These are phyloP conservation scores for Fusarium albidum DNA, from an alignment of 2,329 filamentous ascomycete species.

Conservation along the genomic window DNA sequence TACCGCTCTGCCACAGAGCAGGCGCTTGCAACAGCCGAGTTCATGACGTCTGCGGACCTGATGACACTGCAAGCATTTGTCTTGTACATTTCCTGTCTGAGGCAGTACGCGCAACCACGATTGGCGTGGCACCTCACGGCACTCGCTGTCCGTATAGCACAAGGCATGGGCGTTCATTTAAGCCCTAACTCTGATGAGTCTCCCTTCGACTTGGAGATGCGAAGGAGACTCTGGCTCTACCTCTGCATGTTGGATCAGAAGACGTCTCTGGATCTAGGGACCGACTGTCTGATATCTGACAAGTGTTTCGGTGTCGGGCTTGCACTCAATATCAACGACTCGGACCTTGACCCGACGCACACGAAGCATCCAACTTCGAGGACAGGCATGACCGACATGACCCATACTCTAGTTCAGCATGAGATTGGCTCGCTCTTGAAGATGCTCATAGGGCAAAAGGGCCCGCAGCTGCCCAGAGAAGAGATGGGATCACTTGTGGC, in stretches of 20 bases:
- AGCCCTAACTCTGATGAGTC: not conserved
- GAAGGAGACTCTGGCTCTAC: conserved; percentile 16
- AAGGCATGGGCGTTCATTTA: conserved; percentile 11
- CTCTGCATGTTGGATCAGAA: conserved; percentile 18
- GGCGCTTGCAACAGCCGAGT: conserved; percentile 15
- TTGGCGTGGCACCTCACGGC: conserved; percentile 15
- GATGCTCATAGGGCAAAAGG: not conserved
- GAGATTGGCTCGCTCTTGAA: conserved; percentile 12
- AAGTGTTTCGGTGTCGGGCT: not conserved
- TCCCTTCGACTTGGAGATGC: conserved; percentile 9
- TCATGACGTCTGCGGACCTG: conserved; percentile 13
- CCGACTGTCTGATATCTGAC: conserved; percentile 7
- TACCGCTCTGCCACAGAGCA: conserved; percentile 11
- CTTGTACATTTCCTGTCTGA: conserved; percentile 6
- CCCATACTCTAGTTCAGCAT: conserved; percentile 13
- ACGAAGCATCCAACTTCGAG: conserved; percentile 1
- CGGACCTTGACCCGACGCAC: conserved; percentile 3
- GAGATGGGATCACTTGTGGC: conserved; percentile 4
- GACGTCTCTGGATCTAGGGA: conserved; percentile 12
- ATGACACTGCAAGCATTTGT: conserved; percentile 16
- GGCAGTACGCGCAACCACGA: conserved; percentile 7
- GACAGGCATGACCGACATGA: conserved; percentile 21
- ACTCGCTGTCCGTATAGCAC: conserved; percentile 13
- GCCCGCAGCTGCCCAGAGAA: not conserved
- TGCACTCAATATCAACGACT: conserved; percentile 19